Evolutionary conservation across 1,284 basidiomycete species (phyloP).

Genomic region (Trametes versicolor): DNA sequence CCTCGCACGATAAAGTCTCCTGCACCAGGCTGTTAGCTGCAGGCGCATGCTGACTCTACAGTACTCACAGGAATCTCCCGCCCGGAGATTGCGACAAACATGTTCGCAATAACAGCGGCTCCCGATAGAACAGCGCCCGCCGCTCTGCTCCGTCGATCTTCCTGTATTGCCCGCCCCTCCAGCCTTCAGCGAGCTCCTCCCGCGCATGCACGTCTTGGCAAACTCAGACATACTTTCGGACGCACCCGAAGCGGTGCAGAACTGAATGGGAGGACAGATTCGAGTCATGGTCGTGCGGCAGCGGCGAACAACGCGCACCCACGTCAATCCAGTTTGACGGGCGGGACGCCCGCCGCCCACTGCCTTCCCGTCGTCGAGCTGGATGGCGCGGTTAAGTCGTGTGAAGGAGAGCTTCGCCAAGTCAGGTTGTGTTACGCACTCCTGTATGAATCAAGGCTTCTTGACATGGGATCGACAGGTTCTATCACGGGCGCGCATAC

Average conservation of each 20-base stretch:
- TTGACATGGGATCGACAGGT: not conserved
- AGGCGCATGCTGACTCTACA: too few relatives aligned
- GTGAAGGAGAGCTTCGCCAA: not conserved
- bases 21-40: not conserved
- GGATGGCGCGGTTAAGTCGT: conserved; percentile 4
- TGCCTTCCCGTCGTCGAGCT: not conserved
- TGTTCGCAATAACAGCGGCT: too few relatives aligned
- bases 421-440: not conserved
- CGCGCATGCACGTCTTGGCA: conserved; percentile 3
- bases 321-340: conserved; percentile 6
- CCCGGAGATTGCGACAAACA: too few relatives aligned
- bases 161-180: not conserved
- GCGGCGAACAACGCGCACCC: not conserved
- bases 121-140: not conserved
- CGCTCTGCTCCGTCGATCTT: not conserved
- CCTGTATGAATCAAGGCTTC: too few relatives aligned
- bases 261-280: not conserved
- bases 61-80: too few relatives aligned
- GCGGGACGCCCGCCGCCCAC: not conserved
- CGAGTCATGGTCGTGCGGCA: not conserved
- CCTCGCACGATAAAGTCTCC: not conserved
- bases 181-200: too few relatives aligned
- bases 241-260: conserved; percentile 5
- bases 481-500: not conserved
- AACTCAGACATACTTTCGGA: not conserved